These are phyloP conservation scores for Asterochloris erici DNA, from an alignment of 139 green algal species.

Conservation along the genomic window DNA sequence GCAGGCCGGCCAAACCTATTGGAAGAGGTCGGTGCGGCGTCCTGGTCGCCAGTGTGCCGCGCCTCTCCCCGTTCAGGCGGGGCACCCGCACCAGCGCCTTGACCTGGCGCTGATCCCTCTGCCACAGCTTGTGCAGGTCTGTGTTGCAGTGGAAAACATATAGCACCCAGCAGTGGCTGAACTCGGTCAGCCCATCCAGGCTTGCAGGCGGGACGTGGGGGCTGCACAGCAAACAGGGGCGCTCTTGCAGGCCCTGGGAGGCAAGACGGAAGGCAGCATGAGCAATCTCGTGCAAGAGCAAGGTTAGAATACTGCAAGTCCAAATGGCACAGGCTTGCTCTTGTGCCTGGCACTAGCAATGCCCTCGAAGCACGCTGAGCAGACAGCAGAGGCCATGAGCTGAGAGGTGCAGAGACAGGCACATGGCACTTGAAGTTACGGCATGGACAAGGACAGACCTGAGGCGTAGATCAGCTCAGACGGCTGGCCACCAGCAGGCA, in stretches of 20 bases:
- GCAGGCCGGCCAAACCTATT: constrained; percentile 28
- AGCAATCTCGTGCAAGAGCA: not conserved
- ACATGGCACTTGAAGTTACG: too few species aligned
- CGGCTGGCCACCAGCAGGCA: too few species aligned
- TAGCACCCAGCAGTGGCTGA: constrained; percentile 89
- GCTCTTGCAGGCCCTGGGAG: not conserved
- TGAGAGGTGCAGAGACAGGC: too few species aligned
- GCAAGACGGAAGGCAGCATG: not conserved
- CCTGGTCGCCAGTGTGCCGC: constrained; percentile 86
- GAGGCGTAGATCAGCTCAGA: not conserved
- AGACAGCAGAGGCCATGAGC: too few species aligned
- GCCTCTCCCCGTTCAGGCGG: constrained; percentile 68
- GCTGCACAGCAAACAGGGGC: not conserved
- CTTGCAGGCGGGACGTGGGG: constrained; percentile 45
- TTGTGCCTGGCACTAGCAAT: too few species aligned
- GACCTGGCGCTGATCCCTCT: constrained; percentile 24
- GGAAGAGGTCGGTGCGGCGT: constrained; percentile 77
- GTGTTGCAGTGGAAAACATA: constrained; percentile 97
- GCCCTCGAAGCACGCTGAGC: too few species aligned
- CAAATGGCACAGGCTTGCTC: too few species aligned
- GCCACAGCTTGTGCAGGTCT: constrained; percentile 45
- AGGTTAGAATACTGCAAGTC: too few species aligned
- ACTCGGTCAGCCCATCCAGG: constrained; percentile 81
- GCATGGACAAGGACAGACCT: not conserved
- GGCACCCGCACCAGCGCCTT: constrained; percentile 80